Evolutionary conservation across 148 eudicot genomes (phyloP).

Genomic region (Polygonum maritimum): DNA sequence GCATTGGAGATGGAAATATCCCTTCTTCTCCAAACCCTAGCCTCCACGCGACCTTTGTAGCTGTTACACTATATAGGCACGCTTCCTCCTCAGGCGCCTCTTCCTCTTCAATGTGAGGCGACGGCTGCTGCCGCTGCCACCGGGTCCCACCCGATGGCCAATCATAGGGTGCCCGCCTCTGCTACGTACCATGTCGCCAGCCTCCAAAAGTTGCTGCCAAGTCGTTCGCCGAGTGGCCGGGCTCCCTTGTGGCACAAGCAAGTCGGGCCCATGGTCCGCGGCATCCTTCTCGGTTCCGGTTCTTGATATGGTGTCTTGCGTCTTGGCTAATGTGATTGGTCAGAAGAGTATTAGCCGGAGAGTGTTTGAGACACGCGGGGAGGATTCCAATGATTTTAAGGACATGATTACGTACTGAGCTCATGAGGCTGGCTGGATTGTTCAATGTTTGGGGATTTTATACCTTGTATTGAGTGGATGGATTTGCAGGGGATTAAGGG

Average conservation of each 20-base stretch:
- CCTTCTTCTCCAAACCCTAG: neutral
- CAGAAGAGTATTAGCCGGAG: slow-evolving; percentile 3
- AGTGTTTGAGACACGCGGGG: neutral
- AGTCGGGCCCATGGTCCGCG: slow-evolving; percentile 2
- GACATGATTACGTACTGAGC: slow-evolving; percentile 14
- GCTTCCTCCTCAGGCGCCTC: neutral
- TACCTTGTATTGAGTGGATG: slow-evolving; percentile 14
- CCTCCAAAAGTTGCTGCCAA: slow-evolving; percentile 9
- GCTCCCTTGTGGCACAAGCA: neutral
- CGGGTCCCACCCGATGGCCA: slow-evolving; percentile 28
- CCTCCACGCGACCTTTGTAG: neutral
- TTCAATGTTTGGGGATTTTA: slow-evolving; percentile 17
- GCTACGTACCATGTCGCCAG: slow-evolving; percentile 25
- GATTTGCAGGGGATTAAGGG: slow-evolving; percentile 18
- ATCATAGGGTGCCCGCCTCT: slow-evolving; percentile 25
- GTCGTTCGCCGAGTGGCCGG: slow-evolving; percentile 3
- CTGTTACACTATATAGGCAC: neutral
- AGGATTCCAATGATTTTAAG: slow-evolving; percentile 15
- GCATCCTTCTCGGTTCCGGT: slow-evolving; percentile 3
- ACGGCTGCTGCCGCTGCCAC: slow-evolving; percentile 16
- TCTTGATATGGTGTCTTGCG: slow-evolving; percentile 12
- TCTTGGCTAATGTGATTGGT: slow-evolving; percentile 14
- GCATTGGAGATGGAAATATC: neutral
- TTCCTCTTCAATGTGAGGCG: neutral
- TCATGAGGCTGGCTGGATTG: slow-evolving; percentile 13